Evolutionary conservation across 2,329 filamentous ascomycete species (phyloP).

Genomic region (Stemphylium beticola): DNA sequence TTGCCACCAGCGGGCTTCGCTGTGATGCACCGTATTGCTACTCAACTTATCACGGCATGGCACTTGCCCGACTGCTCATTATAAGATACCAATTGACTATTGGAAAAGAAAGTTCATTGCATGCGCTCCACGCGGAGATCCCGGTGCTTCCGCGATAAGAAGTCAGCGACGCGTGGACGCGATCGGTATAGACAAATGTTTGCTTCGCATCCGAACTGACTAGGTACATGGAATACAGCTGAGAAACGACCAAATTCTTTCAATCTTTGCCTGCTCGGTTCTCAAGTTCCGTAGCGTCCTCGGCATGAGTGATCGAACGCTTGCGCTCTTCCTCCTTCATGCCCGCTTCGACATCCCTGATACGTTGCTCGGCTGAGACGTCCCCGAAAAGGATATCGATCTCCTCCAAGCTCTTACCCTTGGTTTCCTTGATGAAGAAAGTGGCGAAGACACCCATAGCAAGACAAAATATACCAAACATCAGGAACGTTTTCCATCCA

Average conservation of each 20-base stretch:
- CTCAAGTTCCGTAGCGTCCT: slow-evolving; percentile 3
- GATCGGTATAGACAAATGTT: too few species aligned
- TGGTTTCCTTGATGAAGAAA: slow-evolving; percentile 54
- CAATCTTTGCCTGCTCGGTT: slow-evolving; percentile 2
- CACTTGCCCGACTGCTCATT: too few species aligned
- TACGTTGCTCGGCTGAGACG: slow-evolving; percentile 8
- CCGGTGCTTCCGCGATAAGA: too few species aligned
- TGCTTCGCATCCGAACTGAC: too few species aligned
- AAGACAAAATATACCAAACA: slow-evolving; percentile 57
- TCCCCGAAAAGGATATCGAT: slow-evolving; percentile 56
- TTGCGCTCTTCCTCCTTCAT: slow-evolving; percentile 10
- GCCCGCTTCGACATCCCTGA: slow-evolving; percentile 5
- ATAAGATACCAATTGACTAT: too few species aligned
- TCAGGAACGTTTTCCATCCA: slow-evolving; percentile 54
- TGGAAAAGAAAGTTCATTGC: too few species aligned
- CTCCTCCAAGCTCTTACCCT: slow-evolving; percentile 53
- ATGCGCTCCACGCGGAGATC: too few species aligned
- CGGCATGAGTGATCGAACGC: slow-evolving; percentile 5
- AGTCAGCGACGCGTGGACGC: too few species aligned
- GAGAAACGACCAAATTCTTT: not conserved
- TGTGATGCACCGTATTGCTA: too few species aligned
- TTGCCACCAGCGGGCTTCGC: too few species aligned
- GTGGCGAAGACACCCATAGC: slow-evolving; percentile 53
- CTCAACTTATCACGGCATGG: too few species aligned
- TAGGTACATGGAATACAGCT: too few species aligned